A percentile compares a stretch with the other conserved stretches of the same genome.
Conservation (phyloP, 2,329 filamentous ascomycete genomes). For the Cercospora berteroae region DNA sequence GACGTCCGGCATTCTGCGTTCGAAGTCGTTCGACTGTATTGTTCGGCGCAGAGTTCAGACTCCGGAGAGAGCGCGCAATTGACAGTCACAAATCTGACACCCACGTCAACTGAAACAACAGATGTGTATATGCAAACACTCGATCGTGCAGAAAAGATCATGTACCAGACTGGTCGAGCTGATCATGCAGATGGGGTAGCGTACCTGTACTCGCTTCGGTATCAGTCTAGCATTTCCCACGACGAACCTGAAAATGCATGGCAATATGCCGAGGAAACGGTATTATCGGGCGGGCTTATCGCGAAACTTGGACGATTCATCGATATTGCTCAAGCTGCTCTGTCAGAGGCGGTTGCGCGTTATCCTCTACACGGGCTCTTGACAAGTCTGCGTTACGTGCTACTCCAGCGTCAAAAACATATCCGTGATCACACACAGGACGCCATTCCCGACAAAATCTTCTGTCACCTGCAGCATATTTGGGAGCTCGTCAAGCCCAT, state of each 20-base stretch:
- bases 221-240: conserved; percentile 32
- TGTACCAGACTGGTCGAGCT: conserved; percentile 72
- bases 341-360: conserved; percentile 58
- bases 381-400: conserved; percentile 36
- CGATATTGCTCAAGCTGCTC: conserved; percentile 59
- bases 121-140: neutral
- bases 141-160: conserved; percentile 51
- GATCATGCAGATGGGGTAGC: conserved; percentile 92
- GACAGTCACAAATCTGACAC: neutral
- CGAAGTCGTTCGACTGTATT: conserved; percentile 41
- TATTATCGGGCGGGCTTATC: conserved; percentile 49
- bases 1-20: conserved; percentile 68
- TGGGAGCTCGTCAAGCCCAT: conserved; percentile 75
- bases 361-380: conserved; percentile 47
- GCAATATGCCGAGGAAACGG: conserved; percentile 18
- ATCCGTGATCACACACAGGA: neutral
- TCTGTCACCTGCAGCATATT: conserved; percentile 60
- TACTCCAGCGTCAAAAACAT: conserved; percentile 25
- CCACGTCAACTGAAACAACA: neutral
- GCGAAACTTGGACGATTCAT: conserved; percentile 64
- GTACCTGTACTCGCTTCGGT: conserved; percentile 69
- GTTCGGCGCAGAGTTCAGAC: neutral
- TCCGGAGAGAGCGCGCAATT: neutral
- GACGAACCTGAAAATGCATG: neutral
- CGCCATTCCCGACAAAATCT: conserved; percentile 7